Evolutionary conservation across 495 filamentous ascomycete genomes (phyloP).

Genomic region (Pyrenopolyporus hunteri): DNA sequence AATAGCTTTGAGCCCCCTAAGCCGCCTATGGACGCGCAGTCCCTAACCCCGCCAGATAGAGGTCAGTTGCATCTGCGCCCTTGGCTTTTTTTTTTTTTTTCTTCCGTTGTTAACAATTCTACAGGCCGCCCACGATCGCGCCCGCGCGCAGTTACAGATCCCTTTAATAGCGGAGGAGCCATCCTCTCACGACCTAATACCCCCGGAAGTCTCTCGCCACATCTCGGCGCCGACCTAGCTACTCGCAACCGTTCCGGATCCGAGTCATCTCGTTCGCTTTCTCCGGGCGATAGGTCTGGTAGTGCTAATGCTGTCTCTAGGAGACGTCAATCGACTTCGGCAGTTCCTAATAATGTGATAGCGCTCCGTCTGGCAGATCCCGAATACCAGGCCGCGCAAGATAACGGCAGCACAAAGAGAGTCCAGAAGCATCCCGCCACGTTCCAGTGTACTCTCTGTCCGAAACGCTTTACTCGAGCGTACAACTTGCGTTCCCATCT

Average conservation of each 20-base stretch:
- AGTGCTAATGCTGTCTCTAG: slow-evolving; percentile 65
- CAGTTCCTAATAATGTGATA: slow-evolving; percentile 87
- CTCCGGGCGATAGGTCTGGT: slow-evolving; percentile 66
- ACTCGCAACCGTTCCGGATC: slow-evolving; percentile 46
- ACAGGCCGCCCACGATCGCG: slow-evolving; percentile 59
- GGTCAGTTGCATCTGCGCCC: slow-evolving; percentile 57
- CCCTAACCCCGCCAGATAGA: slow-evolving; percentile 83
- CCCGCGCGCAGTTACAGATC: slow-evolving; percentile 76
- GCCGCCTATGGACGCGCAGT: slow-evolving; percentile 69
- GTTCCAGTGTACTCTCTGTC: slow-evolving; percentile 84
- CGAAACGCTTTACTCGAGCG: slow-evolving; percentile 85
- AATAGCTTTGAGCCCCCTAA: slow-evolving; percentile 74
- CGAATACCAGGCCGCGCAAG: slow-evolving; percentile 72
- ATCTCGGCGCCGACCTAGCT: slow-evolving; percentile 54
- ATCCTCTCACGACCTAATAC: slow-evolving; percentile 49
- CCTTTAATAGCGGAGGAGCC: slow-evolving; percentile 57
- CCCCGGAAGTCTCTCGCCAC: slow-evolving; percentile 51
- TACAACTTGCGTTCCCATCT: slow-evolving; percentile 93
- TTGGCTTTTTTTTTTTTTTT: neutral
- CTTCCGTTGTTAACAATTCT: slow-evolving; percentile 8
- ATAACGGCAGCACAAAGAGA: slow-evolving; percentile 67
- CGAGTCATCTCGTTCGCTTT: slow-evolving; percentile 67
- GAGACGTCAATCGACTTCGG: slow-evolving; percentile 86
- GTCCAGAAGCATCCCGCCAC: slow-evolving; percentile 95
- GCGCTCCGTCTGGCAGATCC: slow-evolving; percentile 92